Conservation (phyloP, 1,284 basidiomycete genomes). For the Wallemia mellicola region DNA sequence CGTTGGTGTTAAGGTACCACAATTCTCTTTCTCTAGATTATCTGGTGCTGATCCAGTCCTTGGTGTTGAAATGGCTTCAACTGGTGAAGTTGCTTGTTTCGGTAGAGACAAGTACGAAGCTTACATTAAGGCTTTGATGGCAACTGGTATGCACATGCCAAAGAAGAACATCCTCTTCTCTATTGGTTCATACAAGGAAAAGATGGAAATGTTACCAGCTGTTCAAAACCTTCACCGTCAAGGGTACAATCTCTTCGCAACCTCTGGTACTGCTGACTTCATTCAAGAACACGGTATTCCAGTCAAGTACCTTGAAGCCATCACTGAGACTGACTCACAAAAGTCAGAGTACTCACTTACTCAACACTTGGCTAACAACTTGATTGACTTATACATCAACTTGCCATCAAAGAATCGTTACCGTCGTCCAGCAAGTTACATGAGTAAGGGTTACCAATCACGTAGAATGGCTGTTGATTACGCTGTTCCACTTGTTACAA, state of each 20-base stretch:
- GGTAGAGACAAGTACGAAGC: slow-evolving; percentile 94
- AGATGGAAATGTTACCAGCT: slow-evolving; percentile 77
- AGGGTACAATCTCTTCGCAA: slow-evolving; percentile 91
- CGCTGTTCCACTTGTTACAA: slow-evolving; percentile 86
- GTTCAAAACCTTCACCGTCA: slow-evolving; percentile 86
- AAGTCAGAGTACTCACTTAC: slow-evolving; percentile 88
- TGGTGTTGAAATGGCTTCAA: slow-evolving; percentile 99
- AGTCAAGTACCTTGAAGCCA: slow-evolving; percentile 57
- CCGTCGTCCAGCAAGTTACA: slow-evolving; percentile 83
- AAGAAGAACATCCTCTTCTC: slow-evolving; percentile 89
- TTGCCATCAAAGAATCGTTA: slow-evolving; percentile 94
- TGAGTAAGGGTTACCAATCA: slow-evolving; percentile 85
- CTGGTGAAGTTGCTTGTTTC: slow-evolving; percentile 95
- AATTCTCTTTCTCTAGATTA: slow-evolving; percentile 86
- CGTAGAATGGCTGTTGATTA: slow-evolving; percentile 99
- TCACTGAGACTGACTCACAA: slow-evolving; percentile 44
- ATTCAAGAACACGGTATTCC: slow-evolving; percentile 41
- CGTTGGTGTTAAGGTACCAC: slow-evolving; percentile 93
- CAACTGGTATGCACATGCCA: slow-evolving; percentile 73
- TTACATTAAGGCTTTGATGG: slow-evolving; percentile 85
- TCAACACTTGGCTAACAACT: slow-evolving; percentile 76
- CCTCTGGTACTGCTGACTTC: slow-evolving; percentile 87
- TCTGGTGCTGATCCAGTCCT: slow-evolving; percentile 89
- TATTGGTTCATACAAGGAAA: slow-evolving; percentile 88
- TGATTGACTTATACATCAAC: slow-evolving; percentile 98